Conservation (phyloP, 192 early-diverging fungal species). For the Gryganskiella cystojenkinii region DNA sequence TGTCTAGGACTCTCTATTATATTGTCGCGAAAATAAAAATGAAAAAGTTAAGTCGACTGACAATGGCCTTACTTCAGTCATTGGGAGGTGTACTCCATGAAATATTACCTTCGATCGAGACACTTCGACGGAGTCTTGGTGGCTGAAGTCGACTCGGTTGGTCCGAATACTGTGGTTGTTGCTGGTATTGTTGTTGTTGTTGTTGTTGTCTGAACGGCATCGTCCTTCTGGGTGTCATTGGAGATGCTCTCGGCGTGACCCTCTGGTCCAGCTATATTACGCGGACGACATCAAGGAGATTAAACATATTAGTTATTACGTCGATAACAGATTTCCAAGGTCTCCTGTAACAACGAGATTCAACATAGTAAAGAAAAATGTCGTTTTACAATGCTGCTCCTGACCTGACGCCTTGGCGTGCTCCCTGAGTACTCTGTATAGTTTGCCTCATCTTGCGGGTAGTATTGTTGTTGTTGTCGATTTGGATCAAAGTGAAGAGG, state of each 20-base stretch:
- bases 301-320: not conserved
- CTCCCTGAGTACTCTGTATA: constrained; percentile 11
- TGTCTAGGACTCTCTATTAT: not conserved
- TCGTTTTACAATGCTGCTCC: not conserved
- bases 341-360: not conserved
- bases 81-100: not conserved
- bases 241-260: constrained; percentile 16
- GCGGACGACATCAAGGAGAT: not conserved
- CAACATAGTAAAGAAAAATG: too few species aligned
- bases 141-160: not conserved
- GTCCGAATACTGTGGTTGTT: too few species aligned
- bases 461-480: not conserved
- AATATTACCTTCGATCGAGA: constrained; percentile 35
- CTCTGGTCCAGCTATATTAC: constrained; percentile 2
- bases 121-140: not conserved
- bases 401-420: constrained; percentile 12
- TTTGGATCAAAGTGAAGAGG: constrained; percentile 7
- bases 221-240: not conserved
- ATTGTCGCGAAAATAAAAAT: not conserved
- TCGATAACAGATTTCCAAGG: not conserved
- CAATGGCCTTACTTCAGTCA: too few species aligned
- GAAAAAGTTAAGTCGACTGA: too few species aligned
- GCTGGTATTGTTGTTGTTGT: too few species aligned
- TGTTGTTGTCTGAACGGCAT: constrained; percentile 2
- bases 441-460: constrained; percentile 13